Evolutionary conservation across 345 rosid species (phyloP).

Genomic region (Cochlearia excelsa): DNA sequence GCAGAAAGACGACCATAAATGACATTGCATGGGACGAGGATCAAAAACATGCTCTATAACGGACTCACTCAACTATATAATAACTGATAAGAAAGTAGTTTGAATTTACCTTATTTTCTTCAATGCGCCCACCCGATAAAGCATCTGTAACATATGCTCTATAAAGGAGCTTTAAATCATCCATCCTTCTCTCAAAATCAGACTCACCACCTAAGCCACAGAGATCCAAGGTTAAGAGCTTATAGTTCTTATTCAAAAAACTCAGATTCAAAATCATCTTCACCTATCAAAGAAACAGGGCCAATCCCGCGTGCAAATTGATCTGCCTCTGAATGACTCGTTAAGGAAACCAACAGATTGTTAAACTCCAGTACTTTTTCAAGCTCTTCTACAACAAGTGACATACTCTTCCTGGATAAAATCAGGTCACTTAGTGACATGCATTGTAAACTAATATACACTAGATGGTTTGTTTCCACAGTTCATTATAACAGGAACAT

Average conservation of each 20-base stretch:
- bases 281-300: slow-evolving; percentile 79
- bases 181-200: slow-evolving; percentile 78
- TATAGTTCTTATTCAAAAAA: slow-evolving; percentile 6
- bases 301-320: slow-evolving; percentile 75
- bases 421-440: neutral
- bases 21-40: neutral
- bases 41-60: too few species aligned
- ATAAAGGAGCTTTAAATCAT: slow-evolving; percentile 90
- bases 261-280: slow-evolving; percentile 25
- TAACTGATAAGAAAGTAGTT: slow-evolving; percentile 8
- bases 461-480: neutral
- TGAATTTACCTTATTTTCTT: slow-evolving; percentile 65
- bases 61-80: neutral
- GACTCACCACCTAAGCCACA: slow-evolving; percentile 72
- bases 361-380: slow-evolving; percentile 73
- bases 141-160: slow-evolving; percentile 81
- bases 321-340: slow-evolving; percentile 61
- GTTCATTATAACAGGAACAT: too few species aligned
- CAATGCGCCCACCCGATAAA: slow-evolving; percentile 73
- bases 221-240: slow-evolving; percentile 22
- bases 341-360: slow-evolving; percentile 62
- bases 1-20: slow-evolving; percentile 14
- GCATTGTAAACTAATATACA: slow-evolving; percentile 13
- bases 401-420: slow-evolving; percentile 57
- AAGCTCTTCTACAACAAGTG: slow-evolving; percentile 69